Base-by-base conservation (phyloP, 1,139 yeast species). In the Zhuliangozyma parablackwelliae region DNA sequence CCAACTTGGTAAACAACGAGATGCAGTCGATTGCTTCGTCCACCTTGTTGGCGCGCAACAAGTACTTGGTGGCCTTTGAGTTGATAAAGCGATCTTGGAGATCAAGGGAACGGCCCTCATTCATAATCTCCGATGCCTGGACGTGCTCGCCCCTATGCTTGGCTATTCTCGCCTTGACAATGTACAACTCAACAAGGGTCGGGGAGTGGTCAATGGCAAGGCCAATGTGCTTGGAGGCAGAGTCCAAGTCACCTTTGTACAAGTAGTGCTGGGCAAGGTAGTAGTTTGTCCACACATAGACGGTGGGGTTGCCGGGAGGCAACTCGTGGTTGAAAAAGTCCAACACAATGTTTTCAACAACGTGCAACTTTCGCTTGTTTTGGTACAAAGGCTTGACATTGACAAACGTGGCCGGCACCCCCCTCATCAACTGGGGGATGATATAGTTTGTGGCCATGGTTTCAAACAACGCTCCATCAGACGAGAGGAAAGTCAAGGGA, bases 11-110 rank as follows among this genome's bases (percentile, higher is more conserved):
- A 66, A 92, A 92, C 39, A 88, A 62, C 2, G 94, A 80, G 29
- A 87, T 82, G 29, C 79, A 65, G 40, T 78, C 80, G 31, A 85
- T 75, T 2, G 96, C 97, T 46, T 82, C 78, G 28, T 85, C 85
- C 21, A 87, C 72, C 41, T 76, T 63, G 52, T 86, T 78, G n/a
- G 95, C 92, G 51, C 97, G 75, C 42, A 92, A 63, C 40, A 75
- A 78, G 54, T 92, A 92, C 57, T 89, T 88, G 35, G 87, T 86
- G 9, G 96, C 72, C 56, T 89, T 90, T 40, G 96, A 79, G 61
- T 92, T 94, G 54, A 92, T 78, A 56, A 87, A 92, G 48, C 98
- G 72, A 59, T 92, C 99, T 58, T 88, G 96, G 42, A 85, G 70
- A 54, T 94, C 97, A 41, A 85, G 63, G 39, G 69, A 59, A 48